Percentiles rank a stretch among this genome's conserved stretches.
These are phyloP conservation scores for Vanderwaltozyma yarrowii DNA, from an alignment of 805 yeast species.

Conservation along the genomic window DNA sequence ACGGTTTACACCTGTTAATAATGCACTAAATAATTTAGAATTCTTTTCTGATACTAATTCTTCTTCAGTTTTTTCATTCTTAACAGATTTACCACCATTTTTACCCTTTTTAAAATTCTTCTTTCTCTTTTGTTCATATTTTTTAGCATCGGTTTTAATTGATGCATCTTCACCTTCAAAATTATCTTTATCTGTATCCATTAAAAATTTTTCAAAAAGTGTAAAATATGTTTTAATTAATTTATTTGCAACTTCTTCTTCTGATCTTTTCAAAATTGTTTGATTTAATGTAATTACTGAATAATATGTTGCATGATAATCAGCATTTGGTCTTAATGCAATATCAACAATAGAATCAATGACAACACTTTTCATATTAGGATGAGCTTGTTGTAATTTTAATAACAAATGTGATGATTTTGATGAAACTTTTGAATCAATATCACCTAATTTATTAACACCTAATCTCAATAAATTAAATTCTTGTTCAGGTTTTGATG, in stretches of 20 bases:
- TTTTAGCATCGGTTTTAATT: slow-evolving; percentile 26
- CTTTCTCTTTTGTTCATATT: slow-evolving; percentile 53
- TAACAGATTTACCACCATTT: slow-evolving; percentile 78
- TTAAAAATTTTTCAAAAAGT: slow-evolving; percentile 71
- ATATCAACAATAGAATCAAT: slow-evolving; percentile 74
- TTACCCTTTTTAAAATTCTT: slow-evolving; percentile 72
- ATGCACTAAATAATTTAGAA: slow-evolving; percentile 76
- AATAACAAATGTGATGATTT: slow-evolving; percentile 75
- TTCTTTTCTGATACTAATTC: slow-evolving; percentile 71
- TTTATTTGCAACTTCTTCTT: slow-evolving; percentile 71
- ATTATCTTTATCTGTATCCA: slow-evolving; percentile 49
- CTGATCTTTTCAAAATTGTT: slow-evolving; percentile 73
- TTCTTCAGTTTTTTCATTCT: slow-evolving; percentile 45
- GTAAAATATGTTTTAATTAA: slow-evolving; percentile 79
- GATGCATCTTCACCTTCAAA: slow-evolving; percentile 30
- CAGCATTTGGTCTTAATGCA: slow-evolving; percentile 62
- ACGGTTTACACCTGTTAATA: slow-evolving; percentile 90
- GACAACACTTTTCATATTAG: slow-evolving; percentile 84
- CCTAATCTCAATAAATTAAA: slow-evolving; percentile 80
- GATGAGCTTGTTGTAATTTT: slow-evolving; percentile 81
- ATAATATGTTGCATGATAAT: slow-evolving; percentile 82
- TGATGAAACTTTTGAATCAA: slow-evolving; percentile 81
- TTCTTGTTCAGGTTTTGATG: slow-evolving; percentile 92
- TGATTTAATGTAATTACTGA: slow-evolving; percentile 84
- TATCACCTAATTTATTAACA: slow-evolving; percentile 89